These are phyloP conservation scores for Dactylellina sp. DNA, from an alignment of 2,329 filamentous ascomycete species.

Conservation along the genomic window DNA sequence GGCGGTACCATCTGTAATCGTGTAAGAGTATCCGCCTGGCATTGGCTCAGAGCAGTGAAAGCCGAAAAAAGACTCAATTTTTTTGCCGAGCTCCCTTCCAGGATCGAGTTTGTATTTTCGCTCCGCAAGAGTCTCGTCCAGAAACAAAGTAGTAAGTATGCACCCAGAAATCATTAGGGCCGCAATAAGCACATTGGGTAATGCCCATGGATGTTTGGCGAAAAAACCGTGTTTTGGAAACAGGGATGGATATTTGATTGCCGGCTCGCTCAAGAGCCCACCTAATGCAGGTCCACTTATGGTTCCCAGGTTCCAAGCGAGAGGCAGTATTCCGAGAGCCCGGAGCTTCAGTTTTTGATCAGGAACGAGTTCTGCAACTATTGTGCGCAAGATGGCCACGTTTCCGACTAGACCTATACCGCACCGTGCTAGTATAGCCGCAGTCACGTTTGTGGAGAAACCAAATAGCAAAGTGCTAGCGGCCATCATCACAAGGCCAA, in stretches of 20 bases:
- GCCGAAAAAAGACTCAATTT: slow-evolving; percentile 61
- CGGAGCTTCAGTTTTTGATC: slow-evolving; percentile 74
- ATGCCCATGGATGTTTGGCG: slow-evolving; percentile 82
- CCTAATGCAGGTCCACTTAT: slow-evolving; percentile 90
- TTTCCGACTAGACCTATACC: slow-evolving; percentile 91
- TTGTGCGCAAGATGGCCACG: slow-evolving; percentile 89
- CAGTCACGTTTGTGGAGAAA: slow-evolving; percentile 83
- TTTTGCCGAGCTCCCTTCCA: slow-evolving; percentile 27
- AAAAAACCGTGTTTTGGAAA: slow-evolving; percentile 79
- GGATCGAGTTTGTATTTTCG: slow-evolving; percentile 12
- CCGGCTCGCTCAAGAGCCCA: slow-evolving; percentile 84
- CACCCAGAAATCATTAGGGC: slow-evolving; percentile 81
- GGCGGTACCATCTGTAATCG: slow-evolving; percentile 62
- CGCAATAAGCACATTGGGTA: slow-evolving; percentile 89
- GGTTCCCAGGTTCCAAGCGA: slow-evolving; percentile 90
- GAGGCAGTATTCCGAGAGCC: slow-evolving; percentile 92
- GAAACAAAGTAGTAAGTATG: slow-evolving; percentile 79
- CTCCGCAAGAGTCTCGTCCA: slow-evolving; percentile 81
- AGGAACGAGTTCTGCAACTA: slow-evolving; percentile 88
- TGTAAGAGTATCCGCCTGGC: background rate
- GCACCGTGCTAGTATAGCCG: slow-evolving; percentile 80
- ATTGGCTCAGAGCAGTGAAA: slow-evolving; percentile 66
- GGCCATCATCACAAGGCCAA: slow-evolving; percentile 85
- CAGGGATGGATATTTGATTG: slow-evolving; percentile 75
- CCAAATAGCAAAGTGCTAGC: slow-evolving; percentile 85